Evolutionary conservation across 495 filamentous ascomycete genomes (phyloP).

Genomic region (Penicillium paradoxum): DNA sequence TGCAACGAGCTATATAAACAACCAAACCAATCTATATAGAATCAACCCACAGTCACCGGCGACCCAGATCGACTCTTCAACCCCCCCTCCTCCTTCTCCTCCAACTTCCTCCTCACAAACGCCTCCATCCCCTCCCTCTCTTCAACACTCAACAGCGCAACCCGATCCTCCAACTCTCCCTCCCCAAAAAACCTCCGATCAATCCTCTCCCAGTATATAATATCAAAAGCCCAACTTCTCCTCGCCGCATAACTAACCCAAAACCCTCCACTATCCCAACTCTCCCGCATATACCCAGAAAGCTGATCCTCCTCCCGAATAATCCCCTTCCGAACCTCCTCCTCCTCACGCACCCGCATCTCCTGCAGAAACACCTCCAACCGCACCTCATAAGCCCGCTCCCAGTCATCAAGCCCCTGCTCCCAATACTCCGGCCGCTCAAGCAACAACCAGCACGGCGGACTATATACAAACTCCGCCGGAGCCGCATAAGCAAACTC

Average conservation of each 20-base stretch:
- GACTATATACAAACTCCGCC: constrained; percentile 17
- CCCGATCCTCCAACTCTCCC: not conserved
- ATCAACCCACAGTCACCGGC: too few species aligned
- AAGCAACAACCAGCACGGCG: constrained; percentile 25
- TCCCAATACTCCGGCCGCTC: constrained; percentile 19
- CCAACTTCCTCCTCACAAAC: not conserved
- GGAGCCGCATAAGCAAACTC: constrained; percentile 24
- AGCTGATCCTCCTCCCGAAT: not conserved
- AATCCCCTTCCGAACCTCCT: not conserved
- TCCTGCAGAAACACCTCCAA: not conserved
- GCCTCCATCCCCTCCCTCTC: not conserved
- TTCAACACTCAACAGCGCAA: not conserved
- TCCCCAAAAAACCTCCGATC: constrained; percentile 3
- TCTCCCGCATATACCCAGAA: not conserved
- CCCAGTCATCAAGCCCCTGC: not conserved
- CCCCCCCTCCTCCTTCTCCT: not conserved
- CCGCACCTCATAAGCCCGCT: not conserved
- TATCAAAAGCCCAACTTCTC: constrained; percentile 5
- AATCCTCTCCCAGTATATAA: constrained; percentile 3
- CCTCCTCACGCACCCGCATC: not conserved
- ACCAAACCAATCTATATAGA: too few species aligned
- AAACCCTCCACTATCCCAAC: not conserved
- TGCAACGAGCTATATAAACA: too few species aligned
- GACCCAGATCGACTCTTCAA: not conserved
- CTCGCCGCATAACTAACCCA: constrained; percentile 7